phyloP scores from a whole-genome alignment of 2,329 filamentous ascomycete species.

The Calonectria pauciramosa region DNA sequence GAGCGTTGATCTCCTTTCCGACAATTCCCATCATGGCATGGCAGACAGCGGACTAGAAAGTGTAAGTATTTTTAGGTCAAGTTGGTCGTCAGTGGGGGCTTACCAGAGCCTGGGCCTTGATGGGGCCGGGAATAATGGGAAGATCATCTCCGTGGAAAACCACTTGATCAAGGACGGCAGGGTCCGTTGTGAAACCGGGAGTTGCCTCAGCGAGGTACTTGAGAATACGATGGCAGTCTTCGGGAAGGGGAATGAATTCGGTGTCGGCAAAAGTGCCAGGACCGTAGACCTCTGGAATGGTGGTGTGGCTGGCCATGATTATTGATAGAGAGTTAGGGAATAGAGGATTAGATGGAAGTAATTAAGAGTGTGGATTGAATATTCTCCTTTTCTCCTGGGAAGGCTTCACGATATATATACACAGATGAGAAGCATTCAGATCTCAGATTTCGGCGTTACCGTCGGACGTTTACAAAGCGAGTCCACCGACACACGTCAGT shows the following conservation, averaged over 20 bases:
- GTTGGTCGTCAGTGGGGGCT: background rate
- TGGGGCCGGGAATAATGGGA: constrained; percentile 51
- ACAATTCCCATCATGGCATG: constrained; percentile 54
- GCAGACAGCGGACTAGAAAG: constrained; percentile 31
- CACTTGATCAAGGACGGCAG: constrained; percentile 45
- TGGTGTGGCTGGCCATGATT: background rate
- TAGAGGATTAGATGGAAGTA: background rate
- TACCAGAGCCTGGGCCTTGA: constrained; percentile 51
- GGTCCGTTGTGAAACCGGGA: constrained; percentile 47
- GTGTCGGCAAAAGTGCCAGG: background rate
- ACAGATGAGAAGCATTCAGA: background rate
- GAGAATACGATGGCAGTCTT: background rate
- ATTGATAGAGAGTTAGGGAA: background rate
- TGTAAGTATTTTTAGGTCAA: background rate
- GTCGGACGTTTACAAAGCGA: constrained; percentile 2
- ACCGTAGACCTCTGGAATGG: background rate
- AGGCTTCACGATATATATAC: background rate
- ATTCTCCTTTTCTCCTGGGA: background rate
- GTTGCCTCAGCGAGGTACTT: background rate
- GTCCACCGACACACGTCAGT: constrained; percentile 4
- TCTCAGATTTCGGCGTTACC: constrained; percentile 5
- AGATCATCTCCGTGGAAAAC: constrained; percentile 48
- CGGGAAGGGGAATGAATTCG: background rate
- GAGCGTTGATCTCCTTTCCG: constrained; percentile 50
- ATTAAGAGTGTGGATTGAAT: background rate